Evolutionary conservation across 441 rosid genomes (phyloP).

Genomic region (Pelargonium cotyledonis): DNA sequence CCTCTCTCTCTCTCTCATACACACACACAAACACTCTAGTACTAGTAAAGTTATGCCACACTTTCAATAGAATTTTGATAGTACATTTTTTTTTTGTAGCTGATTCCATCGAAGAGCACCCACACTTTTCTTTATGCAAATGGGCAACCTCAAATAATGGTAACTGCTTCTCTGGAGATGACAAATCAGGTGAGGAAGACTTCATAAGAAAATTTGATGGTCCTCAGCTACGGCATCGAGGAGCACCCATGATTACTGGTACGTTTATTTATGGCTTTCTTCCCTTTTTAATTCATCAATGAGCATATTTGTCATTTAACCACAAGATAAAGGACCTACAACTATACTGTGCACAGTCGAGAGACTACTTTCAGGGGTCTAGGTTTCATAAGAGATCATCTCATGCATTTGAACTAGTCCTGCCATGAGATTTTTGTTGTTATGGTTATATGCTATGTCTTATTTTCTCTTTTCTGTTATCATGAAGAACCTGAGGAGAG

Average conservation of each 20-base stretch:
- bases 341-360: not conserved
- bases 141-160: constrained; percentile 50
- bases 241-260: constrained; percentile 44
- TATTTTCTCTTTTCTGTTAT: constrained; percentile 18
- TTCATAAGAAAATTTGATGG: constrained; percentile 24
- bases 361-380: constrained; percentile 5
- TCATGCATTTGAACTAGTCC: not conserved
- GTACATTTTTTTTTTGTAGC: constrained; percentile 22
- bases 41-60: not conserved
- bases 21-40: too few species aligned
- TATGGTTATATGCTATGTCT: constrained; percentile 16
- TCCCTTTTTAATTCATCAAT: not conserved
- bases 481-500: constrained; percentile 31
- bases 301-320: not conserved
- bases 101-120: constrained; percentile 40
- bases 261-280: constrained; percentile 13
- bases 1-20: not conserved
- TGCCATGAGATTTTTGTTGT: constrained; percentile 2
- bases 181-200: constrained; percentile 26
- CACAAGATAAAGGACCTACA: constrained; percentile 6
- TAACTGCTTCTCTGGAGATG: constrained; percentile 28
- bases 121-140: constrained; percentile 53
- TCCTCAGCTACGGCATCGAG: constrained; percentile 43
- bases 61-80: not conserved
- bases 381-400: not conserved